Evolutionary conservation across 371 early-diverging fungal genomes (phyloP).

Genomic region (Mucor saturninus): DNA sequence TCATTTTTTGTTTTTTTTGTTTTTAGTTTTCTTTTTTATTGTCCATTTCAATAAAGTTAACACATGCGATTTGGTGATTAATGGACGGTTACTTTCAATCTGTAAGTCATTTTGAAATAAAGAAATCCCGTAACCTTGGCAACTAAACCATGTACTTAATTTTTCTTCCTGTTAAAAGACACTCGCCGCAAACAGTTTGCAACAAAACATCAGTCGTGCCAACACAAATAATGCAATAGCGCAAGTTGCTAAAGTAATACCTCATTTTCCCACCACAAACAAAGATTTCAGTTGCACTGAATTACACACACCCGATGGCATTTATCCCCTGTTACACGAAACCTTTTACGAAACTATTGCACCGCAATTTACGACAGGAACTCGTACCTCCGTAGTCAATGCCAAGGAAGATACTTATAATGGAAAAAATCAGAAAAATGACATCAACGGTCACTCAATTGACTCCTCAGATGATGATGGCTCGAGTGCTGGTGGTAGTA

Average conservation of each 20-base stretch:
- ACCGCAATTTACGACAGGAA: conserved; percentile 57
- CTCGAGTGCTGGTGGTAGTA: background rate
- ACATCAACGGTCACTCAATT: background rate
- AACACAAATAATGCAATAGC: conserved; percentile 9
- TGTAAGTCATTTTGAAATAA: conserved; percentile 16
- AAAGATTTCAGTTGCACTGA: conserved; percentile 48
- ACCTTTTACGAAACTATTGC: conserved; percentile 52
- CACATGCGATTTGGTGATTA: conserved; percentile 4
- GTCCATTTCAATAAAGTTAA: background rate
- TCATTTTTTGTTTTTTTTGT: conserved; percentile 9
- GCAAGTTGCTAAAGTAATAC: conserved; percentile 6
- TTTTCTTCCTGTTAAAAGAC: conserved; percentile 15
- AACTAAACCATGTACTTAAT: background rate
- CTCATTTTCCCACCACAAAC: conserved; percentile 49
- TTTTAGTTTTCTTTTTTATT: background rate
- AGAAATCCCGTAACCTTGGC: background rate
- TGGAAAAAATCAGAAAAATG: conserved; percentile 1
- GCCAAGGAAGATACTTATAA: conserved; percentile 9
- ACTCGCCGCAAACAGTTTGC: conserved; percentile 23
- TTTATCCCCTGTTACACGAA: conserved; percentile 56
- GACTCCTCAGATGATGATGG: conserved; percentile 25
- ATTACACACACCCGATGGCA: conserved; percentile 63
- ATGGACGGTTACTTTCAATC: conserved; percentile 43
- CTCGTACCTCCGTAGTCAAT: conserved; percentile 41
- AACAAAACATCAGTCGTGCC: conserved; percentile 16